Percentiles rank a stretch among this genome's conserved stretches.
Evolutionary conservation across 495 filamentous ascomycete species (phyloP).

Genomic region (Penicillium flavigenum): DNA sequence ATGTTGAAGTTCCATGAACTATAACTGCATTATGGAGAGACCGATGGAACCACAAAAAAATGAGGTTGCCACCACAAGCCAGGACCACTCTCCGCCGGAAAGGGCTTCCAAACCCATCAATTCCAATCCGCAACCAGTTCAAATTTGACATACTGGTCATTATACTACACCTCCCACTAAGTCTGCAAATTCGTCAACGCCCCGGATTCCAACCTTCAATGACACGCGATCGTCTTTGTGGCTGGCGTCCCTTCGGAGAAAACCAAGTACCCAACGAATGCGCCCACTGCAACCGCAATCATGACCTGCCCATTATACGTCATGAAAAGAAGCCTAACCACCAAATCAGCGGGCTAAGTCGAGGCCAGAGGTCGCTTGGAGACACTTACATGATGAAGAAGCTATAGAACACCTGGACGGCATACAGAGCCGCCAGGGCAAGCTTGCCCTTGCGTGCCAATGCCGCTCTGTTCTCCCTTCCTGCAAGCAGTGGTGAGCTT

Average conservation of each 20-base stretch:
- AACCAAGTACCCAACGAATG: constrained; percentile 80
- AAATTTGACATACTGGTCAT: neutral
- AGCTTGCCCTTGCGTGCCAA: constrained; percentile 62
- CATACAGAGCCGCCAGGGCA: constrained; percentile 81
- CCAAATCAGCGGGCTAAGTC: constrained; percentile 9
- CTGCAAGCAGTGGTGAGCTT: constrained; percentile 73
- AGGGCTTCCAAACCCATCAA: constrained; percentile 2
- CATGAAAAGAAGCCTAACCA: constrained; percentile 91
- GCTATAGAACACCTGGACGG: constrained; percentile 93
- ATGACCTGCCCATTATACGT: constrained; percentile 99
- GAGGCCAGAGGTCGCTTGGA: neutral
- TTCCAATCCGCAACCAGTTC: neutral
- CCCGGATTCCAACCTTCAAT: constrained; percentile 47
- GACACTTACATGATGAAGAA: constrained; percentile 97
- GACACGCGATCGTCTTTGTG: constrained; percentile 86
- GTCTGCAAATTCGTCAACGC: neutral
- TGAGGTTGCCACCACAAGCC: neutral
- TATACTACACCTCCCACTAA: neutral
- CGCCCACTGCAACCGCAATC: constrained; percentile 84
- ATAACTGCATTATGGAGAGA: constrained; percentile 2
- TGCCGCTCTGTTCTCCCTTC: constrained; percentile 48
- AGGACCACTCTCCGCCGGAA: neutral
- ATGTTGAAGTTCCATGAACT: constrained; percentile 53
- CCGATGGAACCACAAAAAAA: neutral
- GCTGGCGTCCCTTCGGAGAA: constrained; percentile 70